These are phyloP conservation scores for Avena sativa DNA, from an alignment of 176 grass and related monocot species.

Conservation along the genomic window DNA sequence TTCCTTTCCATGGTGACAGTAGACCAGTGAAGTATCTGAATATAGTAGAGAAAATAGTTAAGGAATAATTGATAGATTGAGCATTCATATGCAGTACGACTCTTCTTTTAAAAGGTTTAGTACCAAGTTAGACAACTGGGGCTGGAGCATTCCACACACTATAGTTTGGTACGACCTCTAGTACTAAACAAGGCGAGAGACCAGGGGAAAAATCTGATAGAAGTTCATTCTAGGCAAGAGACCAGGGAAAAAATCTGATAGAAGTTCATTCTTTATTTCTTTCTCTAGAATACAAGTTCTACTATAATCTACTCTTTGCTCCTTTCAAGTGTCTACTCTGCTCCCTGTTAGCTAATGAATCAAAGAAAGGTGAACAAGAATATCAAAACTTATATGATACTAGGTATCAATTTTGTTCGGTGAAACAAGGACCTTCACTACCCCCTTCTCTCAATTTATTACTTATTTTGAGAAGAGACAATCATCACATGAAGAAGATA, in stretches of 20 bases:
- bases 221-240: no score
- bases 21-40: slow-evolving; percentile 71
- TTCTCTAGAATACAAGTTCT: neutral
- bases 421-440: neutral
- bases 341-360: neutral
- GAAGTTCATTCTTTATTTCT: no score
- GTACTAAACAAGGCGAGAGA: no score
- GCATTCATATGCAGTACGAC: neutral
- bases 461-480: neutral
- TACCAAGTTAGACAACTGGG: neutral
- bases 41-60: slow-evolving; percentile 23
- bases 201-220: neutral
- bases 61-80: neutral
- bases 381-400: neutral
- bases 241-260: neutral
- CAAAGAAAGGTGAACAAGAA: neutral
- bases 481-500: neutral
- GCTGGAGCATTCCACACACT: neutral
- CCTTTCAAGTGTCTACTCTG: neutral
- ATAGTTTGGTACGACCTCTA: no score
- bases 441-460: neutral
- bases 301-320: neutral
- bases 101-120: neutral
- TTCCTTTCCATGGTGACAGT: slow-evolving; percentile 62
- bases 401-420: neutral